Conservation (phyloP, 2,329 filamentous ascomycete genomes). For the Pseudogymnoascus sp. region DNA sequence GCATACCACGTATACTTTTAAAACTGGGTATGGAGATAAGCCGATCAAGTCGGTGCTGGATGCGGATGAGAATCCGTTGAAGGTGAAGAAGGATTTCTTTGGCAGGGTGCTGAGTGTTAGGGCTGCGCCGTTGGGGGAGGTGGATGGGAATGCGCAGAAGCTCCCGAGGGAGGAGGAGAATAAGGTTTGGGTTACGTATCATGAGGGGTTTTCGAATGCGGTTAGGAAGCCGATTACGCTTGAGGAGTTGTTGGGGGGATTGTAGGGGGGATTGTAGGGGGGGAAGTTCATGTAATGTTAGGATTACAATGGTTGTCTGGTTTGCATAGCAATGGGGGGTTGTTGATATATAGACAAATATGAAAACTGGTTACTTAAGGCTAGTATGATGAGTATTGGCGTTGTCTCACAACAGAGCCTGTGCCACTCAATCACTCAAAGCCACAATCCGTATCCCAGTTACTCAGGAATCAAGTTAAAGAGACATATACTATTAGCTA, state of each 20-base stretch:
- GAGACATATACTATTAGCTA: neutral
- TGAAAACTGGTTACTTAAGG: no score
- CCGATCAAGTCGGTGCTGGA: slow-evolving; percentile 18
- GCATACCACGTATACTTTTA: slow-evolving; percentile 21
- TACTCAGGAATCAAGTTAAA: neutral
- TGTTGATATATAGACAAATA: no score
- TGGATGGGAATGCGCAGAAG: slow-evolving; percentile 38
- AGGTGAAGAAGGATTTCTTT: slow-evolving; percentile 75
- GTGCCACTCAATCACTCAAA: neutral
- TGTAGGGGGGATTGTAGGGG: no score
- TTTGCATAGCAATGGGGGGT: no score
- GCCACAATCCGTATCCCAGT: neutral
- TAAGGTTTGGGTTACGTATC: slow-evolving; percentile 77
- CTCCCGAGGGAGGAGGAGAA: slow-evolving; percentile 53
- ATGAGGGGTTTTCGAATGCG: slow-evolving; percentile 88
- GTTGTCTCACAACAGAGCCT: no score
- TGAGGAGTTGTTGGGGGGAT: slow-evolving; percentile 63
- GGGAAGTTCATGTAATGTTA: neutral
- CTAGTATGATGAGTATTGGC: no score
- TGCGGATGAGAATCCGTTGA: slow-evolving; percentile 16
- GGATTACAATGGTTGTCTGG: neutral
- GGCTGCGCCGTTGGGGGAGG: slow-evolving; percentile 31
- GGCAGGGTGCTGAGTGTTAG: slow-evolving; percentile 56
- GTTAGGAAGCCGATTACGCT: slow-evolving; percentile 80
- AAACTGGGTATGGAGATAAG: slow-evolving; percentile 15